Conservation (phyloP, 2,329 filamentous ascomycete genomes). For the Iodosphaeria phyllophila region DNA sequence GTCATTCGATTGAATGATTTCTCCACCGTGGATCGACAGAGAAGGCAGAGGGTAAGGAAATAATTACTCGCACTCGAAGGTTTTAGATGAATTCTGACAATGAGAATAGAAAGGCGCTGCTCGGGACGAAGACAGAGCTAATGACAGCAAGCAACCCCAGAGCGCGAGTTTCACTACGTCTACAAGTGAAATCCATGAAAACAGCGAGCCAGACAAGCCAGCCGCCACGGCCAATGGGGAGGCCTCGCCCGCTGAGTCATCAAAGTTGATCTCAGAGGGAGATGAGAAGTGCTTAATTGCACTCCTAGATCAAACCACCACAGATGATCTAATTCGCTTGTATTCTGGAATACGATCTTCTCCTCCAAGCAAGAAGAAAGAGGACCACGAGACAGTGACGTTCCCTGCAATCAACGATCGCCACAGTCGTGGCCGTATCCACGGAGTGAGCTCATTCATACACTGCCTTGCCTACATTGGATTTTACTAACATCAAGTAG, state of each 20-base stretch:
- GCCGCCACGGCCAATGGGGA: no score
- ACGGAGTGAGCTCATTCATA: constrained; percentile 19
- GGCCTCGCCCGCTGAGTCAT: no score
- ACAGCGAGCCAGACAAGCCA: no score
- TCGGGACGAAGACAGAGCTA: neutral
- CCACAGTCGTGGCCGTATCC: constrained; percentile 17
- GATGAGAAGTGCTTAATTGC: constrained; percentile 4
- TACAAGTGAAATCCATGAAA: no score
- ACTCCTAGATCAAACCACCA: constrained; percentile 6
- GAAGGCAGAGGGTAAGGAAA: neutral
- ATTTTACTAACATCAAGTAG: constrained; percentile 9
- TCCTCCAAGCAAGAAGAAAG: constrained; percentile 6
- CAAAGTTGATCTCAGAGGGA: no score
- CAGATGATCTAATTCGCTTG: constrained; percentile 9
- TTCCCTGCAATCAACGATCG: constrained; percentile 12
- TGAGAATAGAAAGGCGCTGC: constrained; percentile 1
- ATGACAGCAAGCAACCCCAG: no score
- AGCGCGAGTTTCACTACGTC: no score
- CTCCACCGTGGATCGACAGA: constrained; percentile 13
- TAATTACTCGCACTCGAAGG: neutral
- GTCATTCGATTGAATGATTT: constrained; percentile 52
- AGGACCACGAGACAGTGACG: constrained; percentile 7
- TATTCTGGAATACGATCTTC: constrained; percentile 7
- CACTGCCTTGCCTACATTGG: neutral
- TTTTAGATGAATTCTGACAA: constrained; percentile 1